These are phyloP conservation scores for Anthracocystis setariae DNA, from an alignment of 1,284 basidiomycete species.

Conservation along the genomic window DNA sequence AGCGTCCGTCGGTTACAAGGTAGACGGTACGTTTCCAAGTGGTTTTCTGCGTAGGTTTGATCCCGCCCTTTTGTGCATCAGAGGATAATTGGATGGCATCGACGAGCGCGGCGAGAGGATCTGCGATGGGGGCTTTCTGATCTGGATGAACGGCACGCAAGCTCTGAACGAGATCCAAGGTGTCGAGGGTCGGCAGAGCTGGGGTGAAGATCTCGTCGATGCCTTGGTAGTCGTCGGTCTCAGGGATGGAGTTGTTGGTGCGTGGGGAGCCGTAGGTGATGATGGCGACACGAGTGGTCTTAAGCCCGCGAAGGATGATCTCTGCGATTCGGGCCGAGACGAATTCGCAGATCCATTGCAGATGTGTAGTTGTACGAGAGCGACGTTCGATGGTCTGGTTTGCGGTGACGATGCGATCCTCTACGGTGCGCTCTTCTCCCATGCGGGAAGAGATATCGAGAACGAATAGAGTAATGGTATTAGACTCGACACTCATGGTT, in stretches of 20 bases:
- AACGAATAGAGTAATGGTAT: constrained; percentile 72
- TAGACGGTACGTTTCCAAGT: constrained; percentile 60
- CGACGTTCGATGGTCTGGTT: constrained; percentile 68
- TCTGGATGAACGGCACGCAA: constrained; percentile 57
- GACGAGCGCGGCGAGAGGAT: constrained; percentile 81
- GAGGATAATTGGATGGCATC: constrained; percentile 80
- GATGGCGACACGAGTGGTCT: constrained; percentile 89
- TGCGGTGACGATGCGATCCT: constrained; percentile 42
- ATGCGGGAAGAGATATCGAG: constrained; percentile 88
- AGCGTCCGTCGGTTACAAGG: constrained; percentile 66
- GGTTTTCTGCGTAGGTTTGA: constrained; percentile 43
- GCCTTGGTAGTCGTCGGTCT: constrained; percentile 76
- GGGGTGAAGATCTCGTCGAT: constrained; percentile 82
- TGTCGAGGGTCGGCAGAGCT: constrained; percentile 78
- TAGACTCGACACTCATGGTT: constrained; percentile 44
- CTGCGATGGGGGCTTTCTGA: constrained; percentile 36
- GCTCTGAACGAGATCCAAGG: constrained; percentile 78
- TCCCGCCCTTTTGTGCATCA: constrained; percentile 48
- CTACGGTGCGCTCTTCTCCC: constrained; percentile 71
- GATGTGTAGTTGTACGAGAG: constrained; percentile 72
- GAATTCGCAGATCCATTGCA: constrained; percentile 84
- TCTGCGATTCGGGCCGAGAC: constrained; percentile 88
- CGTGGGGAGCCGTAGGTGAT: constrained; percentile 76
- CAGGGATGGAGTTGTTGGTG: constrained; percentile 76
- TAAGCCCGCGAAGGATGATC: constrained; percentile 87